These are phyloP conservation scores for Aegilops sharonensis DNA, from an alignment of 176 grass and related monocot genomes.

Conservation along the genomic window DNA sequence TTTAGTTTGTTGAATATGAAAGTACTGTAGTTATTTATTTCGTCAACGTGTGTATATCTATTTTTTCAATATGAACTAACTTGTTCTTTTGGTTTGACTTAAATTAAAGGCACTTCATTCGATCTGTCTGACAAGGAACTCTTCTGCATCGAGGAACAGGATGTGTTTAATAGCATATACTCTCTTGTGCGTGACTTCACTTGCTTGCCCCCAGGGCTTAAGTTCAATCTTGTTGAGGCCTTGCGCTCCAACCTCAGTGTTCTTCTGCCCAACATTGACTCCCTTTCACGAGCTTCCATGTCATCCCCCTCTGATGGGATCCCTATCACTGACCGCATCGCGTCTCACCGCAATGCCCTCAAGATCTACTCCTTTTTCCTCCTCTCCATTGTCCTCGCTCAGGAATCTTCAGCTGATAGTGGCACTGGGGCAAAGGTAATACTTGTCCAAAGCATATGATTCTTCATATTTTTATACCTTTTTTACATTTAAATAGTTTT, in stretches of 20 bases:
- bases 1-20: slow-evolving; percentile 2
- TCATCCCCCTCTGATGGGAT: slow-evolving; percentile 49
- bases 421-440: slow-evolving; percentile 55
- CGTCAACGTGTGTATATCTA: not conserved
- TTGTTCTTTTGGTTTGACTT: slow-evolving; percentile 2
- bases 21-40: not conserved
- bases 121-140: slow-evolving; percentile 91
- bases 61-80: slow-evolving; percentile 2
- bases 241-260: slow-evolving; percentile 95
- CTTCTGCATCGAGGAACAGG: slow-evolving; percentile 94
- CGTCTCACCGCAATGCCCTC: slow-evolving; percentile 78
- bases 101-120: slow-evolving; percentile 68
- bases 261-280: slow-evolving; percentile 85
- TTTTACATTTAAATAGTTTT: not conserved
- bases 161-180: slow-evolving; percentile 80
- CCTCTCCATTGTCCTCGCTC: slow-evolving; percentile 51
- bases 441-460: not conserved
- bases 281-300: slow-evolving; percentile 61
- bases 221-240: slow-evolving; percentile 89
- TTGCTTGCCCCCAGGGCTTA: slow-evolving; percentile 57
- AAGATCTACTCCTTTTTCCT: slow-evolving; percentile 96
- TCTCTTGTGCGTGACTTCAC: slow-evolving; percentile 76
- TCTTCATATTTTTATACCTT: not conserved
- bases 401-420: slow-evolving; percentile 49
- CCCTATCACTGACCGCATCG: slow-evolving; percentile 50